phyloP scores from a whole-genome alignment of 2,329 filamentous ascomycete species.

The Colletotrichum sojae region DNA sequence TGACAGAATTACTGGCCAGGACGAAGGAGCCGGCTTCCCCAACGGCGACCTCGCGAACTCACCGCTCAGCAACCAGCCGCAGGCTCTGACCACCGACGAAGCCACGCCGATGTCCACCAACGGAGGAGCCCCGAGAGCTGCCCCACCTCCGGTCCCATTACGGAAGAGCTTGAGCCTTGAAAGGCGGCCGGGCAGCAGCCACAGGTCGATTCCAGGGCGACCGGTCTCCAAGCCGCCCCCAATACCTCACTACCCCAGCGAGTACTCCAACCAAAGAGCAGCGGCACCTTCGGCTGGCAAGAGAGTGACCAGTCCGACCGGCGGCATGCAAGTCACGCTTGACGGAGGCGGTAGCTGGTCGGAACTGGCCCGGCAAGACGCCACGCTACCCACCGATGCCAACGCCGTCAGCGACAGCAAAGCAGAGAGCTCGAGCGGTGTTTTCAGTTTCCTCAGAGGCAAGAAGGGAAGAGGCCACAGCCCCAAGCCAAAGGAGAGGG shows the following conservation, averaged over 20 bases:
- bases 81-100: conserved; percentile 68
- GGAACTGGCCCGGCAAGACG: conserved; percentile 87
- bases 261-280: conserved; percentile 55
- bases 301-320: conserved; percentile 81
- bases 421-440: conserved; percentile 76
- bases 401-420: conserved; percentile 67
- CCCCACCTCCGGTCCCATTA: conserved; percentile 30
- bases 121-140: conserved; percentile 38
- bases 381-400: conserved; percentile 79
- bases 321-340: conserved; percentile 91
- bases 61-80: conserved; percentile 46
- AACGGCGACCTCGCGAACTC: conserved; percentile 29
- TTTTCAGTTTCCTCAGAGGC: conserved; percentile 90
- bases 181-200: conserved; percentile 39
- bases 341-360: conserved; percentile 94
- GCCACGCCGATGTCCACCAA: conserved; percentile 53
- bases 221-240: conserved; percentile 47
- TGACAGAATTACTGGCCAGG: conserved; percentile 37
- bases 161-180: conserved; percentile 39
- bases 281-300: conserved; percentile 66
- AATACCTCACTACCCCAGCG: conserved; percentile 62
- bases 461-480: conserved; percentile 93
- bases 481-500: conserved; percentile 93
- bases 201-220: conserved; percentile 39
- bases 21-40: conserved; percentile 20